phyloP scores from a whole-genome alignment of 768 basidiomycete species.

The Termitomyces eurrhizus region DNA sequence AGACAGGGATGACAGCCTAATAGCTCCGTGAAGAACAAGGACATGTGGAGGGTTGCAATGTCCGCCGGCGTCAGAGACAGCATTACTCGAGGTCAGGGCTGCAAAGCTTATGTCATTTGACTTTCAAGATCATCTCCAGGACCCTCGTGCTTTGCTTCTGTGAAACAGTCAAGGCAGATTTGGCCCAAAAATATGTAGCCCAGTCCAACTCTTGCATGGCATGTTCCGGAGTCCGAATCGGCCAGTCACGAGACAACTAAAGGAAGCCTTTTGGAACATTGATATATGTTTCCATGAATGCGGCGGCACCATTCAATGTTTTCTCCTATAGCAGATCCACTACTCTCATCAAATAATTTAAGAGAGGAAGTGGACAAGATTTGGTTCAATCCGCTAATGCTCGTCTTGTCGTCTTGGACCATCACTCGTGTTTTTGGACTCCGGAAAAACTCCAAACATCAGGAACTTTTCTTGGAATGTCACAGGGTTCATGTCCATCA shows the following conservation, averaged over 20 bases:
- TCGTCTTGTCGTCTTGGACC: too few species aligned
- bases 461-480: not conserved
- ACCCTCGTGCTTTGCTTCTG: not conserved
- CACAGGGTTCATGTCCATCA: not conserved
- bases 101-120: constrained; percentile 2
- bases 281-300: not conserved
- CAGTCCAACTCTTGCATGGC: not conserved
- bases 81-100: not conserved
- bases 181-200: not conserved
- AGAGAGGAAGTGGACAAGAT: not conserved
- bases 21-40: not conserved
- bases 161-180: not conserved
- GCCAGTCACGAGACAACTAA: not conserved
- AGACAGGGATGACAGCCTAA: not conserved
- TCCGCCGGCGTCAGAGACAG: not conserved
- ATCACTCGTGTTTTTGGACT: not conserved
- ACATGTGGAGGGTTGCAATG: not conserved
- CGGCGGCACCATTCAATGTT: not conserved
- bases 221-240: constrained; percentile 1
- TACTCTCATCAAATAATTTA: too few species aligned
- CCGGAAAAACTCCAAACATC: not conserved
- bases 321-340: not conserved
- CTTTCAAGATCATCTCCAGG: not conserved
- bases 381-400: not conserved
- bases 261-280: not conserved